Evolutionary conservation across 2,329 filamentous ascomycete genomes (phyloP).

Genomic region (Fusarium nelsonii): DNA sequence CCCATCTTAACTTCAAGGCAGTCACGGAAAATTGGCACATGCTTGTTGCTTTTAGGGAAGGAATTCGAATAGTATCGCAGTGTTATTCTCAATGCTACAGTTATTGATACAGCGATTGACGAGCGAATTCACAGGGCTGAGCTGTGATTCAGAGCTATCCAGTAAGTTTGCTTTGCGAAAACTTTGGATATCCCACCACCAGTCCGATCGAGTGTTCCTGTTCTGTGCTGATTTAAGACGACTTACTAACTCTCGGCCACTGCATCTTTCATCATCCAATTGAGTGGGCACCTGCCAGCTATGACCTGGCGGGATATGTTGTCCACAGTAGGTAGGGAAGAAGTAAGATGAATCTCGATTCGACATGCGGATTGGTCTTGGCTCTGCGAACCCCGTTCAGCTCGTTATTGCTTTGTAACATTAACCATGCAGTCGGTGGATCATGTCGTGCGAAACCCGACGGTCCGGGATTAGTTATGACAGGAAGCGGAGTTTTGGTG

Average conservation of each 20-base stretch:
- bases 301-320: neutral
- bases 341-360: neutral
- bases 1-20: neutral
- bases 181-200: no score
- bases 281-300: neutral
- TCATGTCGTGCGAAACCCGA: slow-evolving; percentile 7
- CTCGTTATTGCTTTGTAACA: slow-evolving; percentile 15
- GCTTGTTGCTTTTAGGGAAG: no score
- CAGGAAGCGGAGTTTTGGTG: slow-evolving; percentile 27
- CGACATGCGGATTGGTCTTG: neutral
- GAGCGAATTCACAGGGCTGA: no score
- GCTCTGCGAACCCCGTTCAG: neutral
- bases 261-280: no score
- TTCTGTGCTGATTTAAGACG: neutral
- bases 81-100: no score
- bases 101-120: no score
- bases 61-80: neutral
- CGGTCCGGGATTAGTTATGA: slow-evolving; percentile 2
- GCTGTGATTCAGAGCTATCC: neutral
- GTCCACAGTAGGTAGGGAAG: no score
- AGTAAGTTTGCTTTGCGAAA: neutral
- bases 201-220: neutral
- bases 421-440: neutral
- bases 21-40: neutral
- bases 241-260: neutral